These are phyloP conservation scores for Mortierella sp. DNA, from an alignment of 371 early-diverging fungal genomes.

Conservation along the genomic window DNA sequence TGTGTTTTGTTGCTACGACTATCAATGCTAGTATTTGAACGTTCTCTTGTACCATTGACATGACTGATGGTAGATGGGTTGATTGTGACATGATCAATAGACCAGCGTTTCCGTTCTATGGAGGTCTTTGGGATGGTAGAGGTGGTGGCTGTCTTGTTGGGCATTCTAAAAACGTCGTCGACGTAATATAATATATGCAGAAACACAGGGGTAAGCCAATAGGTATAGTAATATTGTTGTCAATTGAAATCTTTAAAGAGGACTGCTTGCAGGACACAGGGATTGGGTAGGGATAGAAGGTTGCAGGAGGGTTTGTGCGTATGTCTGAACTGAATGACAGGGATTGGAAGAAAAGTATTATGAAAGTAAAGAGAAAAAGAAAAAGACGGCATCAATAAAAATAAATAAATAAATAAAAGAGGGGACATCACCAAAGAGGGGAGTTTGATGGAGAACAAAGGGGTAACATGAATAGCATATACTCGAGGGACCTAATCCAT, in stretches of 20 bases:
- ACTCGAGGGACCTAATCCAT: too few species aligned
- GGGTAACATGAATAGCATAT: too few species aligned
- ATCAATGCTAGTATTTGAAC: background rate
- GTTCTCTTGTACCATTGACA: background rate
- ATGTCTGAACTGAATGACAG: background rate
- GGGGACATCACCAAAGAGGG: too few species aligned
- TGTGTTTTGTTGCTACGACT: conserved; percentile 3
- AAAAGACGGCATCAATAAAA: too few species aligned
- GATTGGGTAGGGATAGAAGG: conserved; percentile 1
- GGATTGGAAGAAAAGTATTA: conserved; percentile 1
- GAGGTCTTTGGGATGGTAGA: conserved; percentile 2
- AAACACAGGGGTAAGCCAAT: background rate
- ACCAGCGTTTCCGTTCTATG: conserved; percentile 26
- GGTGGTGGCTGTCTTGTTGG: background rate
- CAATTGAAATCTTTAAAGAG: too few species aligned
- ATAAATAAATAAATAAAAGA: too few species aligned
- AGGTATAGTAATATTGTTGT: too few species aligned
- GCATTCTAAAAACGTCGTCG: background rate
- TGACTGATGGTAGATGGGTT: background rate
- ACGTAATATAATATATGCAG: background rate
- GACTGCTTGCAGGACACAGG: background rate
- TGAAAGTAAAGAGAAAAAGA: background rate
- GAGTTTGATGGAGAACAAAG: too few species aligned
- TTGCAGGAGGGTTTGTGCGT: background rate
- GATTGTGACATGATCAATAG: conserved; percentile 7